A percentile compares a stretch with the other conserved stretches of the same genome.
These are phyloP conservation scores for Collybia sordida DNA, from an alignment of 768 basidiomycete species.

Conservation along the genomic window DNA sequence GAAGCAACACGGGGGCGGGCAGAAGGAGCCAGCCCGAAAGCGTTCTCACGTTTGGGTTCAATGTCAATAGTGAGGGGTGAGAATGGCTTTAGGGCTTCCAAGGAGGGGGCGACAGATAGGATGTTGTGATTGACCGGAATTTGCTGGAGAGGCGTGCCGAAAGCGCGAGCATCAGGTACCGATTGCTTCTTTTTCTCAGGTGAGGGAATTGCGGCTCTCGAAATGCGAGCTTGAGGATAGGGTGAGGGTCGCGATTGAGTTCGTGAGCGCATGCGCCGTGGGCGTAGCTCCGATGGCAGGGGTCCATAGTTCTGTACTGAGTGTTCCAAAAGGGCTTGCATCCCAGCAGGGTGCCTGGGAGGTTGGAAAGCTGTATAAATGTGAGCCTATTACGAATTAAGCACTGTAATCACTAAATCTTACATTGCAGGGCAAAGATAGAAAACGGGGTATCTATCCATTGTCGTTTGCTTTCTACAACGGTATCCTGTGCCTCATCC, in stretches of 20 bases:
- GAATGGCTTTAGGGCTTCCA: constrained; percentile 41
- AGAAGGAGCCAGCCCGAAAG: constrained; percentile 30
- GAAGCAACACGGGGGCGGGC: constrained; percentile 55
- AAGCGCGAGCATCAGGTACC: constrained; percentile 13
- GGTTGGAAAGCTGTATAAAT: constrained; percentile 62
- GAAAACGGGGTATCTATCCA: constrained; percentile 79
- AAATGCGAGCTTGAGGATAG: constrained; percentile 55
- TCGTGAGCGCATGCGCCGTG: constrained; percentile 61
- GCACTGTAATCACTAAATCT: constrained; percentile 23
- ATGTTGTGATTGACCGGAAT: constrained; percentile 43
- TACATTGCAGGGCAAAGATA: constrained; percentile 70
- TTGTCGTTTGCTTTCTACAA: constrained; percentile 60
- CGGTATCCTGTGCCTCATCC: constrained; percentile 65
- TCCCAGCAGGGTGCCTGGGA: constrained; percentile 59
- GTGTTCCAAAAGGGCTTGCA: constrained; percentile 72
- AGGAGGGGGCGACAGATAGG: constrained; percentile 31
- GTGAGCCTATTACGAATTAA: constrained; percentile 3
- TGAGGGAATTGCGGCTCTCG: constrained; percentile 42
- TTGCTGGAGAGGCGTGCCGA: constrained; percentile 37
- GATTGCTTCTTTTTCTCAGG: constrained; percentile 33
- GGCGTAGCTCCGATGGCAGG: constrained; percentile 70
- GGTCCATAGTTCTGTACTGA: constrained; percentile 72
- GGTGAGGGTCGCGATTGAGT: constrained; percentile 74
- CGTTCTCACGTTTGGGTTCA: constrained; percentile 37
- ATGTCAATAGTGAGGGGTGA: constrained; percentile 38